These are phyloP conservation scores for Cutaneotrichosporon dermatis DNA, from an alignment of 1,284 basidiomycete species.

Conservation along the genomic window DNA sequence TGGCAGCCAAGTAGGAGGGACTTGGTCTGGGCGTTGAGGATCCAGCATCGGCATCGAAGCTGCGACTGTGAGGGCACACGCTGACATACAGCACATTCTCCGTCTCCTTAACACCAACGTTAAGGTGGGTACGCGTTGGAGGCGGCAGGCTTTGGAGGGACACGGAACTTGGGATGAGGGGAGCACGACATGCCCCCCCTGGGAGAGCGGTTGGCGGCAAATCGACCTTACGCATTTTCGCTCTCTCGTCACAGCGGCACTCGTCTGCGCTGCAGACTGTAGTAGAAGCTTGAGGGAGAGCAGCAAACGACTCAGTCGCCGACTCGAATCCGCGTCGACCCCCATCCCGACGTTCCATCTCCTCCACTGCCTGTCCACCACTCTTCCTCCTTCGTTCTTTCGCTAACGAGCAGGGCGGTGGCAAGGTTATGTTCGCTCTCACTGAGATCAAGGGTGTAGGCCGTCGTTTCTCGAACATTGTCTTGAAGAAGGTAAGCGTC, in stretches of 20 bases:
- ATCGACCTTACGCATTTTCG: no score
- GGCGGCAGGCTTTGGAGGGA: background rate
- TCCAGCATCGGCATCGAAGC: no score
- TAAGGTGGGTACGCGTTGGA: slow-evolving; percentile 56
- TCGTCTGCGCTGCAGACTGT: no score
- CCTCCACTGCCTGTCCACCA: background rate
- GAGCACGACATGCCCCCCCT: no score
- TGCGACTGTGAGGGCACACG: background rate
- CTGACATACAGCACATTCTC: slow-evolving; percentile 72
- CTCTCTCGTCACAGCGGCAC: no score
- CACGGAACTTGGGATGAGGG: background rate
- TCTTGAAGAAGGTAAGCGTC: slow-evolving; percentile 79
- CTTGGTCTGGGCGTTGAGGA: no score
- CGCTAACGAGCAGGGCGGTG: slow-evolving; percentile 1
- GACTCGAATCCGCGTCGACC: no score
- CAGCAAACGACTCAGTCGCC: no score
- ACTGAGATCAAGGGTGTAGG: slow-evolving; percentile 99
- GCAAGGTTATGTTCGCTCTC: slow-evolving; percentile 92
- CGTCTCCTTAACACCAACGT: slow-evolving; percentile 99
- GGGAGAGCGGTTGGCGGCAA: no score
- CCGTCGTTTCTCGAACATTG: slow-evolving; percentile 95
- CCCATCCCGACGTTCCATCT: no score
- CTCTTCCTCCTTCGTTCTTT: background rate
- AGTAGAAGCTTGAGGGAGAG: no score
- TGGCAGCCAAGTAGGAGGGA: no score